phyloP scores from a whole-genome alignment of 768 basidiomycete genomes.

The Boletus sp. region DNA sequence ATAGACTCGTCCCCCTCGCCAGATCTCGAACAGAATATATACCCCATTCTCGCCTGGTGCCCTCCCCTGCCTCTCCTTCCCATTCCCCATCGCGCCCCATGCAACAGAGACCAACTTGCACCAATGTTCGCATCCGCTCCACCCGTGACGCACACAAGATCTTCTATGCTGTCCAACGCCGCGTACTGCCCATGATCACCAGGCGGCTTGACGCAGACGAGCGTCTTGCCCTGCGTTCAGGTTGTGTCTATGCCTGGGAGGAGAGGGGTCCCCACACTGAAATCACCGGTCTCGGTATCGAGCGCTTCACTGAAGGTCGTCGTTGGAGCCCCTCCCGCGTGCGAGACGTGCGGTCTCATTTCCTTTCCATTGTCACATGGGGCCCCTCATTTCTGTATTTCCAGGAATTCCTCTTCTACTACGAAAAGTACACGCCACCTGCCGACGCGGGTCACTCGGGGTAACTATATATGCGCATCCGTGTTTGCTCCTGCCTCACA shows the following conservation, averaged over 20 bases:
- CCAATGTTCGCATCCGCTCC: slow-evolving; percentile 69
- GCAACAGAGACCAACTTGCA: slow-evolving; percentile 69
- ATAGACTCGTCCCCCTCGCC: slow-evolving; percentile 22
- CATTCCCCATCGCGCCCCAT: slow-evolving; percentile 29
- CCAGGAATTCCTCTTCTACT: slow-evolving; percentile 84
- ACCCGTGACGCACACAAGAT: slow-evolving; percentile 78
- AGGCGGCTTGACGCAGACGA: slow-evolving; percentile 77
- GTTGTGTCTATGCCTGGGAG: slow-evolving; percentile 62
- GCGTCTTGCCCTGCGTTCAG: slow-evolving; percentile 47
- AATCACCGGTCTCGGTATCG: slow-evolving; percentile 76
- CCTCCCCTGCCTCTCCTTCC: slow-evolving; percentile 10
- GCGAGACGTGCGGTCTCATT: slow-evolving; percentile 56
- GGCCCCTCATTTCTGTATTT: slow-evolving; percentile 14
- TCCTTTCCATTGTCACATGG: slow-evolving; percentile 1
- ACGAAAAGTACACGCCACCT: slow-evolving; percentile 61
- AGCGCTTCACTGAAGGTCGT: slow-evolving; percentile 81
- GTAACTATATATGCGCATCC: slow-evolving; percentile 28
- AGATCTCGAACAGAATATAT: slow-evolving; percentile 35
- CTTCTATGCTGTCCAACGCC: slow-evolving; percentile 66
- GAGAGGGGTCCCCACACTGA: slow-evolving; percentile 71
- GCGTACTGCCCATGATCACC: slow-evolving; percentile 66
- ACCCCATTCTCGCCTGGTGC: slow-evolving; percentile 21
- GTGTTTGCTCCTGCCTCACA: slow-evolving; percentile 7
- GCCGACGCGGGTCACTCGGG: slow-evolving; percentile 42
- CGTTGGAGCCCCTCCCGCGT: slow-evolving; percentile 83